phyloP scores from a whole-genome alignment of 148 eudicot species.

The Dysphania ambrosioides region DNA sequence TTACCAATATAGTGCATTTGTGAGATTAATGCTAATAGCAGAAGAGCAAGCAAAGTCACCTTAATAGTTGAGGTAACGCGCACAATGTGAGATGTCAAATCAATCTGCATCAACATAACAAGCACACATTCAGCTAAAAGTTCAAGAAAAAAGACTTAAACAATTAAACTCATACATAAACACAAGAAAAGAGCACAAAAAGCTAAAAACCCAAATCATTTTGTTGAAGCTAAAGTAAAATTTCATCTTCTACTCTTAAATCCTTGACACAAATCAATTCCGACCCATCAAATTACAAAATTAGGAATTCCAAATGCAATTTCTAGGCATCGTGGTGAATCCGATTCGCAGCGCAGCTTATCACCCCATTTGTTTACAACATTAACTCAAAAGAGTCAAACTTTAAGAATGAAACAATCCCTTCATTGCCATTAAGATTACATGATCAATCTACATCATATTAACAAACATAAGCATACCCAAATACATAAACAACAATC shows the following conservation, averaged over 20 bases:
- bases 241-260: not conserved
- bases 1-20: not conserved
- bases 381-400: not conserved
- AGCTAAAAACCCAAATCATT: not conserved
- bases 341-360: not conserved
- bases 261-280: not conserved
- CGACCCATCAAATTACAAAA: not conserved
- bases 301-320: not conserved
- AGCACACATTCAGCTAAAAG: conserved; percentile 11
- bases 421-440: not conserved
- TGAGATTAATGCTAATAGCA: not conserved
- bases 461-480: not conserved
- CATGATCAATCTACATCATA: not conserved
- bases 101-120: conserved; percentile 58
- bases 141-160: conserved; percentile 5
- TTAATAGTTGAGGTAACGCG: conserved; percentile 55
- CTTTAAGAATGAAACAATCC: not conserved
- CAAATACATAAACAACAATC: conserved; percentile 1
- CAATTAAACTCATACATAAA: not conserved
- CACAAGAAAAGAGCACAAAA: not conserved
- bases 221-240: not conserved
- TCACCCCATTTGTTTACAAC: not conserved
- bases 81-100: conserved; percentile 78
- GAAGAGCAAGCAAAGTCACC: conserved; percentile 34
- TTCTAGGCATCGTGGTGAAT: not conserved